Conservation (phyloP, 2,329 filamentous ascomycete genomes). For the Biscogniauxia marginata region DNA sequence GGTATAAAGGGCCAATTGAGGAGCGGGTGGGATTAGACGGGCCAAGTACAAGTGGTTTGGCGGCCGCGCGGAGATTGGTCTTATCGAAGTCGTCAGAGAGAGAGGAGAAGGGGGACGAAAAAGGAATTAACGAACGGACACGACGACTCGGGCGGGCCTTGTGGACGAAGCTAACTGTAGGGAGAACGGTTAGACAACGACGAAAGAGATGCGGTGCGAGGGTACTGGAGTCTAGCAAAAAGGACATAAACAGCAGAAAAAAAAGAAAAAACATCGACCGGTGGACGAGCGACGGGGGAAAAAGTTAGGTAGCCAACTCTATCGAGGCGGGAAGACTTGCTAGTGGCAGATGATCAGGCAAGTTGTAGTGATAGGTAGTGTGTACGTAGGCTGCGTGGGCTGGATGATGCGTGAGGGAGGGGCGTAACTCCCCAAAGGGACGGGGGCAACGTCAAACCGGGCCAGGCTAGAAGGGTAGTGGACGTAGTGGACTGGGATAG, state of each 20-base stretch:
- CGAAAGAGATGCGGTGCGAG: conserved; percentile 22
- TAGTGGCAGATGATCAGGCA: background rate
- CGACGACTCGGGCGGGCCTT: conserved; percentile 24
- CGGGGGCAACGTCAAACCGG: background rate
- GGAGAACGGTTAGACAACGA: conserved; percentile 26
- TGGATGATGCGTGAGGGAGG: background rate
- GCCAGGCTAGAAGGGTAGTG: background rate
- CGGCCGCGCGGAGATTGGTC: conserved; percentile 13
- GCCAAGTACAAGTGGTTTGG: conserved; percentile 19
- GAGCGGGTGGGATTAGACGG: conserved; percentile 22
- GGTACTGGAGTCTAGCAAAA: conserved; percentile 16
- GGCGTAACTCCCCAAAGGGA: background rate
- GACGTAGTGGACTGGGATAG: background rate
- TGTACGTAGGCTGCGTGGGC: background rate
- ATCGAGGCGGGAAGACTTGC: background rate
- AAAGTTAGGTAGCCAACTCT: conserved; percentile 1
- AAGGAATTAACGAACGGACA: conserved; percentile 28
- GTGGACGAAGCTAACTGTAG: conserved; percentile 20
- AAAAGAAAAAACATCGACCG: conserved; percentile 14
- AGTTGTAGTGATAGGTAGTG: background rate
- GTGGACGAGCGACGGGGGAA: conserved; percentile 10
- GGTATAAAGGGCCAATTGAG: conserved; percentile 18
- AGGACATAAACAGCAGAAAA: conserved; percentile 12
- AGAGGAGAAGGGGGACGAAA: conserved; percentile 12
- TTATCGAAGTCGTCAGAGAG: conserved; percentile 23